Conservation (phyloP, 2,329 filamentous ascomycete genomes). For the Colletotrichum brevisporum region DNA sequence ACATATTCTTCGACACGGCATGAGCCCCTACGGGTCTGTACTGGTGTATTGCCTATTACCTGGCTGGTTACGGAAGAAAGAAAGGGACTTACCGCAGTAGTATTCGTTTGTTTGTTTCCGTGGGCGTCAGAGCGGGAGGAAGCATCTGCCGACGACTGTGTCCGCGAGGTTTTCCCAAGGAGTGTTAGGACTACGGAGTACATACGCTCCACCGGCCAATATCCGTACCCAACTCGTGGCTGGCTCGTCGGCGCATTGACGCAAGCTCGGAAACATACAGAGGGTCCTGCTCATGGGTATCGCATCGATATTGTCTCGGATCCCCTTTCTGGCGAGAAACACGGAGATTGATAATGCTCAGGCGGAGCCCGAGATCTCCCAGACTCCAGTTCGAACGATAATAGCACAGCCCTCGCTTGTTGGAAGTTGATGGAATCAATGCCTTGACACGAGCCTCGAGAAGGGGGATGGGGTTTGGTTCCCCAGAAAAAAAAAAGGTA, state of each 20-base stretch:
- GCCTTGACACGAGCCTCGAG: no score
- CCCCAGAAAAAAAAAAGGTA: constrained; percentile 2
- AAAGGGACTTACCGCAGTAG: background rate
- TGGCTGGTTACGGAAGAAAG: constrained; percentile 2
- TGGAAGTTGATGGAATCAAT: no score
- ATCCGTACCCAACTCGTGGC: constrained; percentile 20
- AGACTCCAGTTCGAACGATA: no score
- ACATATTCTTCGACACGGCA: constrained; percentile 12
- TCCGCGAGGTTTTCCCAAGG: background rate
- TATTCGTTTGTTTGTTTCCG: constrained; percentile 12
- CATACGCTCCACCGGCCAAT: constrained; percentile 24
- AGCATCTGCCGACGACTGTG: constrained; percentile 5
- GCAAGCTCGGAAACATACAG: background rate
- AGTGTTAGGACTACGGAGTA: no score
- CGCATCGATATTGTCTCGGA: constrained; percentile 25
- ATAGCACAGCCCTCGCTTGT: background rate
- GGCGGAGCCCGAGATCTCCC: background rate
- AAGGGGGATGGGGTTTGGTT: no score
- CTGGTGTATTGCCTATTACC: no score
- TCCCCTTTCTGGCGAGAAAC: constrained; percentile 5
- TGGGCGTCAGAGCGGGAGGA: background rate
- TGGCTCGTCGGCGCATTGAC: background rate
- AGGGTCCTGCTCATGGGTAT: background rate
- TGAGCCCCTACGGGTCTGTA: background rate
- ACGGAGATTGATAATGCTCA: constrained; percentile 28